Evolutionary conservation across 495 filamentous ascomycete genomes (phyloP), one percentile per base, ranked within the genome.

Genomic region (Penicillium arizonense): DNA sequence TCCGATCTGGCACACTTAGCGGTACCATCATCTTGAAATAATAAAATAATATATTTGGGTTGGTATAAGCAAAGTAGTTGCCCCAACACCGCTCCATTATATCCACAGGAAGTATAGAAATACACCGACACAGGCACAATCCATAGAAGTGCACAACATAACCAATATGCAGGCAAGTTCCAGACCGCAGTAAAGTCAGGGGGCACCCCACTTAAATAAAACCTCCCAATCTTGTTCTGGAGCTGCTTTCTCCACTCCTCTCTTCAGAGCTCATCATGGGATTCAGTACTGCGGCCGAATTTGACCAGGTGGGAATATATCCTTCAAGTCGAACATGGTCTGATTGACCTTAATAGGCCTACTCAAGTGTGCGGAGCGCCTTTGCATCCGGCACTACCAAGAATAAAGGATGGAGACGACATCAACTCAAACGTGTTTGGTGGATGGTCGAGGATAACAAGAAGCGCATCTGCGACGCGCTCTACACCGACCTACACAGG

Each of bases 401-500:
- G 34, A 53, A 62, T n/a, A 60, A 70, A n/a, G 57, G 62, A 44
- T 76, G 71, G 72, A 56, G 71, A 10, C 69, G 69, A 30, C 74
- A 67, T 59, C 72, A 76, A 63, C 65, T 83, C 14, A 81, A 82
- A 56, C 74, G 78, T 35, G 44, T 80, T 10, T 75, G 64, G 64
- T 76, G 69, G 71, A 61, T 74, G 54, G 52, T 96, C 20, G 80
- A 81, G 28, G 91, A 96, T 70, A 87, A 87, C 65, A 74, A 79
- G 53, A 70, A 82, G 9, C 77, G 78, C 21, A 67, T 96, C 32
- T 51, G 81, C 50, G 82, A 82, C 53, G 88, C 90, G 5, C 79
- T 88, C 56, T 77, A 82, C 59, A 65, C 76, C 48, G 92, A 97
- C 63, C 75, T 96, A 13, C 79, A 82, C 56, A 89, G 90, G 64